These are phyloP conservation scores for Leccinum ochraceum DNA, from an alignment of 768 basidiomycete species.

Conservation along the genomic window DNA sequence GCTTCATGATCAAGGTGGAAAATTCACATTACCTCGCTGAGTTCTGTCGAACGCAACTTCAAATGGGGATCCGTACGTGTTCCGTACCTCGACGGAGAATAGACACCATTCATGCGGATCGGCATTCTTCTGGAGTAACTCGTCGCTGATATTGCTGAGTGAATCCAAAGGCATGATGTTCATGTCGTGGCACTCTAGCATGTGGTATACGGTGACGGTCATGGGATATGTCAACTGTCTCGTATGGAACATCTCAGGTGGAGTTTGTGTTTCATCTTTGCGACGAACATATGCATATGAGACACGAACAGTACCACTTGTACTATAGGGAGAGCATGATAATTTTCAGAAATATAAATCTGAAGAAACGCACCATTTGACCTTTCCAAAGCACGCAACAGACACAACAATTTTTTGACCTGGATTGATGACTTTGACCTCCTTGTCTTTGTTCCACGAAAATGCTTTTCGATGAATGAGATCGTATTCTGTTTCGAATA, in stretches of 20 bases:
- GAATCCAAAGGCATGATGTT: conserved; percentile 66
- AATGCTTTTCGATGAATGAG: conserved; percentile 79
- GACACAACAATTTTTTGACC: conserved; percentile 70
- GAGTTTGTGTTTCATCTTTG: conserved; percentile 30
- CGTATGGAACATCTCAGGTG: conserved; percentile 68
- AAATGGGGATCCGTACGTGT: conserved; percentile 89
- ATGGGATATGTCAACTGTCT: conserved; percentile 89
- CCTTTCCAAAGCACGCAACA: conserved; percentile 83
- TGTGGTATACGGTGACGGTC: conserved; percentile 92
- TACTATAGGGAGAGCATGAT: conserved; percentile 45
- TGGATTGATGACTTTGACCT: conserved; percentile 55
- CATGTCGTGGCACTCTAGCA: conserved; percentile 86
- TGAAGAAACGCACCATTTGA: conserved; percentile 77
- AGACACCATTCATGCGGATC: conserved; percentile 77
- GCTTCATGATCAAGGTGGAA: background rate
- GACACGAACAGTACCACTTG: conserved; percentile 74
- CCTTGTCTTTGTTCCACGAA: conserved; percentile 56
- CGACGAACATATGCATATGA: conserved; percentile 77
- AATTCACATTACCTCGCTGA: conserved; percentile 53
- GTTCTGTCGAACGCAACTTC: conserved; percentile 76
- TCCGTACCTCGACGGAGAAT: conserved; percentile 87
- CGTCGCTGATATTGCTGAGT: conserved; percentile 23
- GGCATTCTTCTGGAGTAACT: conserved; percentile 39
- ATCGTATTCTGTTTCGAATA: conserved; percentile 88
- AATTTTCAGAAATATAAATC: background rate